Base-by-base conservation (phyloP, 2,329 filamentous ascomycete genomes). In the Juglanconis oblonga region DNA sequence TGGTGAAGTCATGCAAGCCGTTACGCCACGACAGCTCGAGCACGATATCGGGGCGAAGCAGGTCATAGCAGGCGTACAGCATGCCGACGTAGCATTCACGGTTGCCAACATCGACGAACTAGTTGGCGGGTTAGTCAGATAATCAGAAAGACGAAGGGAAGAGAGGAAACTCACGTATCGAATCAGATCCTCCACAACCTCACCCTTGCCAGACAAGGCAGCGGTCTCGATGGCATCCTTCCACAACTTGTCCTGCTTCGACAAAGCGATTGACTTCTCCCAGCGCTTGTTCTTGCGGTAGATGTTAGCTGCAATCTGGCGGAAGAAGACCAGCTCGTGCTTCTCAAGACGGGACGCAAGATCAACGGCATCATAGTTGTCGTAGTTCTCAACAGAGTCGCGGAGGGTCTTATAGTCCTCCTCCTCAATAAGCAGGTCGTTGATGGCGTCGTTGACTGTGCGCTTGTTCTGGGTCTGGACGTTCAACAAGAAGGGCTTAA, bases 231-330 rank as follows among this genome's bases (percentile, higher is more conserved):
- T 98, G 32, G 96, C 95, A 78, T 99, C 95, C 83, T 97, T 98
- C 88, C 95, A 99, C 14, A 99, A 82, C 85, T 97, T 98, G 81
- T 99, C 95, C 75, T 99, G 94, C 84, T 99, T 99, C 14, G 94
- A 98, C 51, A 99, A 81, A 38, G 92, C 87, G 75, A 99, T 99
- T 4, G 93, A 97, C 81, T 98, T 98, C 80, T 98, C 94, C 96
- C 96, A 99, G 65, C 95, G 87, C 89, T 98, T 98, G 83, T 97
- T 98, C 85, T 98, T 99, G 75, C 96, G 92, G 81, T 98, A 99
- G 76, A 99, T 99, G 78, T 84, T 97, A 66, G 96, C 92, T 4
- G 95, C 95, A 71, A 99, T 97, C 77, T 99, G 95, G 71, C 95
- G 89, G 89, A 99, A 99, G 84, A 99, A 99, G 65, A 99, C 93